Evolutionary conservation across 192 early-diverging fungal species (phyloP).

Genomic region (Kappamyces sp.): DNA sequence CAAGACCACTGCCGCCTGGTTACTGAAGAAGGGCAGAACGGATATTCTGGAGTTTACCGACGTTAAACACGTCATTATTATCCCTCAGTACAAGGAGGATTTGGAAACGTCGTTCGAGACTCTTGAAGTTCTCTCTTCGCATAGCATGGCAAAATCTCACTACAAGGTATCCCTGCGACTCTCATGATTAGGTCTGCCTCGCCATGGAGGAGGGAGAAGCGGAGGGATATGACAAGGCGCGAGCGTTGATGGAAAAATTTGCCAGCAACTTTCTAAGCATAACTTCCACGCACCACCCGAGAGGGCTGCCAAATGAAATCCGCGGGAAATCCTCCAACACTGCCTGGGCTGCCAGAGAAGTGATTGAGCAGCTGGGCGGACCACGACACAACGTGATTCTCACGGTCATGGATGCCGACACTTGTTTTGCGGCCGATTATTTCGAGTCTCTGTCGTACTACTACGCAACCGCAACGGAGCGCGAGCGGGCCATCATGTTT

Average conservation of each 20-base stretch:
- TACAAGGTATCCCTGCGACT: slow-evolving; percentile 31
- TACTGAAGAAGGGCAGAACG: slow-evolving; percentile 33
- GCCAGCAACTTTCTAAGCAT: slow-evolving; percentile 39
- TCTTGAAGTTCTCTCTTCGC: slow-evolving; percentile 40
- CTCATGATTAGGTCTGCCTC: slow-evolving; percentile 43
- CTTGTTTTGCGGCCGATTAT: slow-evolving; percentile 48
- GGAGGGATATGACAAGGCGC: slow-evolving; percentile 38
- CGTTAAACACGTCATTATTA: slow-evolving; percentile 43
- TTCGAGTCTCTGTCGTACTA: slow-evolving; percentile 20
- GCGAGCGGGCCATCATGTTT: not conserved
- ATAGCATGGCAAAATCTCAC: slow-evolving; percentile 7
- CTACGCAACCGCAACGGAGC: not conserved
- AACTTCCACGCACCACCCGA: slow-evolving; percentile 40
- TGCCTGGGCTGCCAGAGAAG: slow-evolving; percentile 40
- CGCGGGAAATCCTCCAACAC: slow-evolving; percentile 52
- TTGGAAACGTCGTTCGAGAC: slow-evolving; percentile 43
- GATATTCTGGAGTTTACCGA: slow-evolving; percentile 15
- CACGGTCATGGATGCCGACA: slow-evolving; percentile 54
- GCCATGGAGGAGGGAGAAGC: slow-evolving; percentile 55
- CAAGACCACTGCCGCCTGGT: slow-evolving; percentile 29
- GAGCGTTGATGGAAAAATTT: slow-evolving; percentile 28
- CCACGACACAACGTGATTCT: slow-evolving; percentile 28
- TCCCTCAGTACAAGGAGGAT: slow-evolving; percentile 56
- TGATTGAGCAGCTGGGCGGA: slow-evolving; percentile 19
- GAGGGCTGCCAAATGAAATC: slow-evolving; percentile 30